Percentiles rank a stretch among this genome's conserved stretches.
phyloP scores from a whole-genome alignment of 192 early-diverging fungal species.

The Coemansia biformis region DNA sequence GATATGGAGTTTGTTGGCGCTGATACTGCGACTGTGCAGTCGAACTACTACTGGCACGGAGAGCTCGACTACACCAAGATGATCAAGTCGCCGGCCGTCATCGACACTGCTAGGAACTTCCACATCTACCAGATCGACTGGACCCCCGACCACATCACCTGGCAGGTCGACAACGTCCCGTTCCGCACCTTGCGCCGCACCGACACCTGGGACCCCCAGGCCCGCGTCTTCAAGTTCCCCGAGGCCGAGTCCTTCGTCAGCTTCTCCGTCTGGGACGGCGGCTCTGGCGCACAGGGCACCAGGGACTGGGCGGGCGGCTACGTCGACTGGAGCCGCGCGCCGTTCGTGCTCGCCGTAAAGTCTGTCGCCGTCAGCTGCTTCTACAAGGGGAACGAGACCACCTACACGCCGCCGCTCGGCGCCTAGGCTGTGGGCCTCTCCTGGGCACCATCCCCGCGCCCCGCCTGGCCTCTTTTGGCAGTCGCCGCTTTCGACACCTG shows the following conservation, averaged over 20 bases:
- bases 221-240: slow-evolving; percentile 48
- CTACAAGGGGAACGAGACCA: slow-evolving; percentile 52
- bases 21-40: slow-evolving; percentile 51
- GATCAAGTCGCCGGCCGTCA: slow-evolving; percentile 21
- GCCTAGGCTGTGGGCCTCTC: no score
- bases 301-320: slow-evolving; percentile 58
- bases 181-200: slow-evolving; percentile 50
- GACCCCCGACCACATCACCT: slow-evolving; percentile 53
- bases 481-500: no score
- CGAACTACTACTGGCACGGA: slow-evolving; percentile 58
- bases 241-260: slow-evolving; percentile 49
- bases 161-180: slow-evolving; percentile 46
- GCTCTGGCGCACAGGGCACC: slow-evolving; percentile 52
- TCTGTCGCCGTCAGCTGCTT: slow-evolving; percentile 52
- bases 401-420: slow-evolving; percentile 30
- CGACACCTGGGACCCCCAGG: slow-evolving; percentile 42
- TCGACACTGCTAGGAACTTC: slow-evolving; percentile 44
- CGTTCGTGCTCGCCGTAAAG: slow-evolving; percentile 51
- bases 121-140: slow-evolving; percentile 57
- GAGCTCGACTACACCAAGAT: slow-evolving; percentile 56
- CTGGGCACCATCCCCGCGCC: no score
- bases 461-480: no score
- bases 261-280: slow-evolving; percentile 65
- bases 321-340: slow-evolving; percentile 54
- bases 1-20: slow-evolving; percentile 62